Conservation (phyloP, 495 filamentous ascomycete genomes). For the Penicillium atrosanguineum region DNA sequence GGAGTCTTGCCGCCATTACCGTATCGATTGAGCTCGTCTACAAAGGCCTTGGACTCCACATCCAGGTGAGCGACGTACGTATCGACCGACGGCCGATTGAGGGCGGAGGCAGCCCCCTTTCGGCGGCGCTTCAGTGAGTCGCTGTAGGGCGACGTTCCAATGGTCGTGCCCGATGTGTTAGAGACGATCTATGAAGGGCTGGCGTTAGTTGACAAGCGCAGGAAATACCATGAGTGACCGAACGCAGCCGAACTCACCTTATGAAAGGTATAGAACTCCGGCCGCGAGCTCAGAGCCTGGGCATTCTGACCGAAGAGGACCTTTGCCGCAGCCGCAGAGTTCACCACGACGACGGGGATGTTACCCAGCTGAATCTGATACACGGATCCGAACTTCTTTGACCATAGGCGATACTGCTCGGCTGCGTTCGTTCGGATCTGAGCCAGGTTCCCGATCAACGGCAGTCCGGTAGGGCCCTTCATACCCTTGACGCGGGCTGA, state of each 20-base stretch:
- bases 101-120: conserved; percentile 61
- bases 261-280: conserved; percentile 65
- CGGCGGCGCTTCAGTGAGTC: conserved; percentile 61
- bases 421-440: conserved; percentile 59
- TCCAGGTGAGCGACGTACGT: conserved; percentile 61
- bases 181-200: conserved; percentile 49
- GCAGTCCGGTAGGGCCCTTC: conserved; percentile 54
- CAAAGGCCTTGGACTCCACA: conserved; percentile 56
- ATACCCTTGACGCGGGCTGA: conserved; percentile 50
- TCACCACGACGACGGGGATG: conserved; percentile 58
- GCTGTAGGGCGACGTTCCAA: conserved; percentile 62
- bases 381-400: conserved; percentile 54
- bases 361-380: conserved; percentile 67
- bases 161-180: conserved; percentile 62
- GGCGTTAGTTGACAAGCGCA: background rate
- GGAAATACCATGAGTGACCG: background rate
- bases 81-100: conserved; percentile 60
- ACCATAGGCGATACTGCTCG: conserved; percentile 59
- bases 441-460: conserved; percentile 61
- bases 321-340: conserved; percentile 55
- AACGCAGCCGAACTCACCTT: conserved; percentile 38
- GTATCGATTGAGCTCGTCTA: conserved; percentile 56
- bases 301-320: conserved; percentile 58
- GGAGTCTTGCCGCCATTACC: conserved; percentile 50
- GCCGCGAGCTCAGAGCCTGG: conserved; percentile 56